Base-by-base conservation (phyloP, 495 filamentous ascomycete species). In the Collariella sp. region DNA sequence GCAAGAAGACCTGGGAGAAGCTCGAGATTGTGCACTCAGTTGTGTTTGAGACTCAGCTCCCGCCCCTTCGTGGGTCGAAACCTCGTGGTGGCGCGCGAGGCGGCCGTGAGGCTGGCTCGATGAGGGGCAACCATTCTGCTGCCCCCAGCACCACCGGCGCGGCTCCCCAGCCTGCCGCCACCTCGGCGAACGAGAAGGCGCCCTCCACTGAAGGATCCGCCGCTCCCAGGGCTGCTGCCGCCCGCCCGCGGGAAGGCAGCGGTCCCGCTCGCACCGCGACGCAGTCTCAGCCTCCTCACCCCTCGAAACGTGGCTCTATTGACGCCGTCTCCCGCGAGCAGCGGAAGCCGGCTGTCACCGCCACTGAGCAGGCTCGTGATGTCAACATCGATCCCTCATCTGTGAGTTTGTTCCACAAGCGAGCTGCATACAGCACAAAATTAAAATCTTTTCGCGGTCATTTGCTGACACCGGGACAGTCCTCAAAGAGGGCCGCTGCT, bases 11-110 rank as follows among this genome's bases (percentile, higher is more conserved):
- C 53, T 87, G 87, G 87, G 80, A 78, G 26, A 74, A 78, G 15
- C 76, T 95, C 11, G 79, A 80, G 34, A 87, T 88, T 61, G 84
- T 83, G 1, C 90, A 87, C 2, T 83, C 76, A 39, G 85, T 89
- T 22, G 79, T 84, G n/a, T 95, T 91, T 68, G 83, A 83, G 64
- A 95, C 89, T 0, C 86, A 82, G 6, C 63, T 94, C 34, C 87
- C 88, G 7, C 68, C 69, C 20, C 23, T 43, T 43, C 72, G 75
- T 53, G 78, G 77, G 41, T 79, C 82, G 13, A 76, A 86, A 66
- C 83, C 80, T 56, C 80, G 78, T 54, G 74, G 74, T 55, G 78
- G 77, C 34, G 66, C 76, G 42, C 78, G 85, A 52, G 81, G 78
- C 40, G 77, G 72, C 18, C 68, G 72, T 47, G 76, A 74, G 50